phyloP scores from a whole-genome alignment of 2,329 filamentous ascomycete genomes.

The Xylariaceae sp. region DNA sequence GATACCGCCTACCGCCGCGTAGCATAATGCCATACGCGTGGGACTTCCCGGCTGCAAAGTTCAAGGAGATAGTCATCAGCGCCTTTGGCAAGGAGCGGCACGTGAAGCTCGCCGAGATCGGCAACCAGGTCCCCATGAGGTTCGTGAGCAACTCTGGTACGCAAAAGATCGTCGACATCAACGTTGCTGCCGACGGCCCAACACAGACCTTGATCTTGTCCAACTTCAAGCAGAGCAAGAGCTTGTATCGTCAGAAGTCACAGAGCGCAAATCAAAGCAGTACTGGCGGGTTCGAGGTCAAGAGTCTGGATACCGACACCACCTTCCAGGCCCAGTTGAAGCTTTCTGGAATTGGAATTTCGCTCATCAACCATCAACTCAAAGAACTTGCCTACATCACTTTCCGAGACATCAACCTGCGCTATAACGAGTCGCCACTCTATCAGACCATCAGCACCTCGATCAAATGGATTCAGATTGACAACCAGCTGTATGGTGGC shows the following conservation, averaged over 20 bases:
- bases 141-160: slow-evolving; percentile 60
- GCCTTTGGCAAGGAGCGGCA: slow-evolving; percentile 77
- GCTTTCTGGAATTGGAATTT: slow-evolving; percentile 85
- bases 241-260: slow-evolving; percentile 65
- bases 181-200: slow-evolving; percentile 89
- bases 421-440: slow-evolving; percentile 85
- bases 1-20: slow-evolving; percentile 82
- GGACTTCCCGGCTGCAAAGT: slow-evolving; percentile 97
- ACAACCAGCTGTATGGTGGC: slow-evolving; percentile 96
- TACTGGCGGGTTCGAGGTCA: slow-evolving; percentile 80
- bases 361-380: slow-evolving; percentile 84
- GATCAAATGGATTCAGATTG: slow-evolving; percentile 98
- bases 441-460: slow-evolving; percentile 88
- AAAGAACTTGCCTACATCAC: slow-evolving; percentile 92
- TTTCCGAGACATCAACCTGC: slow-evolving; percentile 81
- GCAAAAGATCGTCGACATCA: slow-evolving; percentile 90
- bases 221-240: slow-evolving; percentile 89
- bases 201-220: slow-evolving; percentile 91
- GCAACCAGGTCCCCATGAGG: slow-evolving; percentile 91
- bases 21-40: slow-evolving; percentile 99
- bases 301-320: slow-evolving; percentile 78
- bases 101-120: slow-evolving; percentile 92
- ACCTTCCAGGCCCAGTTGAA: slow-evolving; percentile 85
- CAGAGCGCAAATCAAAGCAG: slow-evolving; percentile 45
- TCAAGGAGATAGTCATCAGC: slow-evolving; percentile 82